Conservation (phyloP, 2,329 filamentous ascomycete genomes). For the Cytospora piceicola region DNA sequence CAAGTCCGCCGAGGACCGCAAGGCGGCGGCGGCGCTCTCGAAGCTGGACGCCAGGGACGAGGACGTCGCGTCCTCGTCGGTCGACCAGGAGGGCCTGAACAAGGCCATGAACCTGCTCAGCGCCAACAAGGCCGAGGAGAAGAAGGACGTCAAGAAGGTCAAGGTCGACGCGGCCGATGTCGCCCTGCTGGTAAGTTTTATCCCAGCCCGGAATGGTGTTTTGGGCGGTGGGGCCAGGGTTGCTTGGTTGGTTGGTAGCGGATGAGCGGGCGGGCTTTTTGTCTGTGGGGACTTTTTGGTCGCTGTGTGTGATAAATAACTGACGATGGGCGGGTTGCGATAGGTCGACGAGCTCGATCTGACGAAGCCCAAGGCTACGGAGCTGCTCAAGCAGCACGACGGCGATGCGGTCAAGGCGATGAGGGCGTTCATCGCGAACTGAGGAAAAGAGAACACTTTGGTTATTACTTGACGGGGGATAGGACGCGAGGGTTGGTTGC, state of each 20-base stretch:
- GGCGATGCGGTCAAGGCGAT: conserved; percentile 72
- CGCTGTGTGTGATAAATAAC: neutral
- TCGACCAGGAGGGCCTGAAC: conserved; percentile 71
- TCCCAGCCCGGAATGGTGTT: too few species aligned
- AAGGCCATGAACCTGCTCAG: conserved; percentile 71
- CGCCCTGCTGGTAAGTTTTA: conserved; percentile 66
- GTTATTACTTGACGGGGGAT: neutral
- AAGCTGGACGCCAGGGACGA: conserved; percentile 65
- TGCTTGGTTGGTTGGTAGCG: neutral
- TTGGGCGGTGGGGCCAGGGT: neutral
- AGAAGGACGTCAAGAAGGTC: conserved; percentile 60
- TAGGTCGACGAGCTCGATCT: conserved; percentile 74
- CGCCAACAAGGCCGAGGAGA: conserved; percentile 43
- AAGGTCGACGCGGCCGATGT: conserved; percentile 79
- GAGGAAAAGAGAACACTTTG: neutral
- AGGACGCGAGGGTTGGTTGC: neutral
- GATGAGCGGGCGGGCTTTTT: neutral
- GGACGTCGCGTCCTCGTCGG: conserved; percentile 53
- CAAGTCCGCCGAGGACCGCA: conserved; percentile 76
- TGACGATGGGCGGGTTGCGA: neutral
- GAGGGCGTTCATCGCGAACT: conserved; percentile 53
- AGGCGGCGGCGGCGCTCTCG: conserved; percentile 74
- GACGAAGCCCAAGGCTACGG: conserved; percentile 71
- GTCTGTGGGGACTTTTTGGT: neutral
- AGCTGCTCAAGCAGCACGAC: conserved; percentile 72